Conservation (phyloP, 108 stramenopile species). For the Seminavis robusta region DNA sequence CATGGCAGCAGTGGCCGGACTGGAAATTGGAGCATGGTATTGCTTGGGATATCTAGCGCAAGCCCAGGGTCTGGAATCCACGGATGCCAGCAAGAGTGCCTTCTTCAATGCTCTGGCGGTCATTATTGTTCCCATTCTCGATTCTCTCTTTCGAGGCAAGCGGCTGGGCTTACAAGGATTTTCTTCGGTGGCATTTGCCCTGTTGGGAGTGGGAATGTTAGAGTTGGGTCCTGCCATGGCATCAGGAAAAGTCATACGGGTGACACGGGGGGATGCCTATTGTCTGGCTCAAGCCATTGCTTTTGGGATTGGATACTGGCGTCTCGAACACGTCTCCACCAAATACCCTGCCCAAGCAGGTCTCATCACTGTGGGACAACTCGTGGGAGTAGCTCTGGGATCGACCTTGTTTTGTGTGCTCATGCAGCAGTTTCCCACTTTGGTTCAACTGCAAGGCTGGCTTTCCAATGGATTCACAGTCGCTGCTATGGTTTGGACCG, state of each 20-base stretch:
- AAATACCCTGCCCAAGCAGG: constrained; percentile 30
- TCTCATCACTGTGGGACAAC: constrained; percentile 55
- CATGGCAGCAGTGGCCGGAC: constrained; percentile 48
- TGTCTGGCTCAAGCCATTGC: constrained; percentile 50
- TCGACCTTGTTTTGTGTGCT: constrained; percentile 10
- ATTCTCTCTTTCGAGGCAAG: constrained; percentile 30
- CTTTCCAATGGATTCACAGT: constrained; percentile 23
- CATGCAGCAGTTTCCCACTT: neutral
- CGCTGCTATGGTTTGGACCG: constrained; percentile 54
- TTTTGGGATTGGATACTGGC: constrained; percentile 73
- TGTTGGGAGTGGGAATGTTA: constrained; percentile 58
- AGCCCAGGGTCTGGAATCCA: constrained; percentile 68
- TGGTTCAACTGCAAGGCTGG: constrained; percentile 15
- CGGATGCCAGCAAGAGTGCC: constrained; percentile 66
- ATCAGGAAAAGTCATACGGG: no score
- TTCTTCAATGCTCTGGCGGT: constrained; percentile 80
- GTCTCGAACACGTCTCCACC: constrained; percentile 34
- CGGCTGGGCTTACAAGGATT: constrained; percentile 6
- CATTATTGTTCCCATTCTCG: constrained; percentile 66
- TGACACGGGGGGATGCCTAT: constrained; percentile 39
- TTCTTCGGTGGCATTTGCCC: constrained; percentile 29
- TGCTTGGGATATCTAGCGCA: constrained; percentile 75
- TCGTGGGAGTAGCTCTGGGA: constrained; percentile 37
- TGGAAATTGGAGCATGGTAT: constrained; percentile 78
- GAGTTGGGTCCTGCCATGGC: constrained; percentile 28